A percentile compares a stretch with the other conserved stretches of the same genome.
phyloP scores from a whole-genome alignment of 1,284 basidiomycete genomes.

The Hypsizygus ulmarius region DNA sequence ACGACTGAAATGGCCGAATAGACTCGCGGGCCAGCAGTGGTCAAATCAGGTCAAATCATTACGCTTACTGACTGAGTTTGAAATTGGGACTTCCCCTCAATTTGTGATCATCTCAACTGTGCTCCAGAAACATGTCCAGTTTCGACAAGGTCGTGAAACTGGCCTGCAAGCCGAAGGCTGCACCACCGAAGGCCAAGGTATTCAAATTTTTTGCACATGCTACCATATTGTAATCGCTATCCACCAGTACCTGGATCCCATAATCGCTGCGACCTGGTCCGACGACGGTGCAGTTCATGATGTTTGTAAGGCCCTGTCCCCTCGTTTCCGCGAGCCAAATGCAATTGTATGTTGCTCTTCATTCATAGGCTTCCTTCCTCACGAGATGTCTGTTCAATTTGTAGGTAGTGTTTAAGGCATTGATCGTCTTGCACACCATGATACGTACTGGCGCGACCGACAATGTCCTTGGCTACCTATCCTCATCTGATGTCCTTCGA shows the following conservation, averaged over 20 bases:
- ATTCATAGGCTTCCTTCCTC: slow-evolving; percentile 1
- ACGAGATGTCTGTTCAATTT: slow-evolving; percentile 4
- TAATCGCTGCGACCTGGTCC: slow-evolving; percentile 92
- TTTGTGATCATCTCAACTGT: slow-evolving; percentile 14
- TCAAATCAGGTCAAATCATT: neutral
- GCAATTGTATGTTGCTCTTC: slow-evolving; percentile 57
- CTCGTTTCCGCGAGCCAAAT: slow-evolving; percentile 87
- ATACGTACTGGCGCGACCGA: slow-evolving; percentile 93
- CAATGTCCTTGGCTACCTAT: slow-evolving; percentile 82
- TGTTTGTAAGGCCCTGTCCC: slow-evolving; percentile 83
- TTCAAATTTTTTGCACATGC: slow-evolving; percentile 7
- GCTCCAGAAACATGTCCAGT: slow-evolving; percentile 56
- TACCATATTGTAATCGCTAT: slow-evolving; percentile 7
- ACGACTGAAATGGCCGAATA: too few relatives aligned
- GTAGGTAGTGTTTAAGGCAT: slow-evolving; percentile 93
- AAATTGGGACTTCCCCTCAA: slow-evolving; percentile 13
- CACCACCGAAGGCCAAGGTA: slow-evolving; percentile 91
- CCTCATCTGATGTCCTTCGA: slow-evolving; percentile 75
- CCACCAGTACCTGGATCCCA: slow-evolving; percentile 78
- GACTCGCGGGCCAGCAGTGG: neutral
- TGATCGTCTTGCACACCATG: slow-evolving; percentile 94
- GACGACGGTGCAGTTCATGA: slow-evolving; percentile 91
- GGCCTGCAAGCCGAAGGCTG: slow-evolving; percentile 93
- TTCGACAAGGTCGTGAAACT: slow-evolving; percentile 88
- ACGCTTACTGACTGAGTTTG: slow-evolving; percentile 18